Evolutionary conservation across 805 yeast genomes (phyloP), one percentile per base, ranked within the genome.

Genomic region (Wickerhamomyces subpelliculosus): DNA sequence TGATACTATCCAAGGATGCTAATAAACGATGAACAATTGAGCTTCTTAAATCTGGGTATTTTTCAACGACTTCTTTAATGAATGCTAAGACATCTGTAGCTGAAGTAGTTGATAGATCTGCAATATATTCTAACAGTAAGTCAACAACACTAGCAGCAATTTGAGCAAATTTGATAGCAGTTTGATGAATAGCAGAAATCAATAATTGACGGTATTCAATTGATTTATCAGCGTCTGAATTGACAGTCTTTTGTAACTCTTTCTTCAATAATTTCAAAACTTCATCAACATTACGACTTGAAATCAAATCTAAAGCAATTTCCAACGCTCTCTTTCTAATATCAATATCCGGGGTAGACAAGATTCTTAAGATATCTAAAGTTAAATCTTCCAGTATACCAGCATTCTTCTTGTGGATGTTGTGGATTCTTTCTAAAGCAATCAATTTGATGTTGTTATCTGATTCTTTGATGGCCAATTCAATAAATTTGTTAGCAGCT

Each of bases 361-460:
- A 70, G 27, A 89, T 84, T 51, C 94, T 77, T 57, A 93, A 70
- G 37, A 94, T 78, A 51, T 93, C 97, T 62, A 93, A 70, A 21
- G 86, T 78, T 45, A 84, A 71, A 40, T 84, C 94, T 55, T 85
- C 89, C 48, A 90, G 71, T 34, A 84, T 70, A 37, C 96, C 96
- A 18, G 93, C 90, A 56, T 80, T 76, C 44, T 72, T 73, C 44
- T 67, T 66, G 54, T 85, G 82, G 37, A 93, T 75, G 38, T 82
- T 87, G 50, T 75, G 75, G 43, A 93, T 80, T 60, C 94, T 78
- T 56, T 87, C 93, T 55, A 93, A 71, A 17, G 95, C 93, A 54
- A 90, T 89, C 47, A 93, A 73, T 63, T 94, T 94, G 51, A 90
- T 89, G 55, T 89, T 93, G 65, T 85, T 89, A 62, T 93, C 97